A percentile compares a stretch with the other conserved stretches of the same genome.
Evolutionary conservation across 2,329 filamentous ascomycete genomes (phyloP).

Genomic region (Zymoseptoria passerinii): DNA sequence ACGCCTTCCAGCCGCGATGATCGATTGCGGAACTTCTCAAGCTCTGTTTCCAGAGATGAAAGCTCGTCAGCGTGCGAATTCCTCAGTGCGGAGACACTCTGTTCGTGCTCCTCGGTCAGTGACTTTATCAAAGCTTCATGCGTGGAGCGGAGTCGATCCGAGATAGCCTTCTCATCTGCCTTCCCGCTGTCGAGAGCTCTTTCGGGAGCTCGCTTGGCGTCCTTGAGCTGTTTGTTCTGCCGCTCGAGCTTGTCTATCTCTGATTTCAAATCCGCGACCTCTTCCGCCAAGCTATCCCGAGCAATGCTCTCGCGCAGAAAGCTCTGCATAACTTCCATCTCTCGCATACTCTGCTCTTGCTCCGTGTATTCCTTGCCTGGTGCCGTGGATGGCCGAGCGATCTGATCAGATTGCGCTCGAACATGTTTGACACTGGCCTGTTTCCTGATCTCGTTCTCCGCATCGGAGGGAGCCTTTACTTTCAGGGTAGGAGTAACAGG

Average conservation of each 20-base stretch:
- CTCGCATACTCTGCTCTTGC: constrained; percentile 17
- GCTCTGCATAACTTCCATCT: constrained; percentile 24
- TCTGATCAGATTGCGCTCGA: constrained; percentile 18
- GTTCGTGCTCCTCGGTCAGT: constrained; percentile 14
- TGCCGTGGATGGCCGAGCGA: constrained; percentile 14
- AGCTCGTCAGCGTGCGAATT: constrained; percentile 18
- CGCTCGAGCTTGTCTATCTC: constrained; percentile 17
- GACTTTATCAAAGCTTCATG: constrained; percentile 5
- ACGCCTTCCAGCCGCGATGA: constrained; percentile 22
- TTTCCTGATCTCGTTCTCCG: constrained; percentile 17
- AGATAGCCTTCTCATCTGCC: constrained; percentile 1
- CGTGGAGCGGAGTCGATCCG: constrained; percentile 1
- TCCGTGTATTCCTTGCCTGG: constrained; percentile 12
- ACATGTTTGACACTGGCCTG: constrained; percentile 11
- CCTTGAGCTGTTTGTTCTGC: constrained; percentile 15
- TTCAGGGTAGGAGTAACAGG: constrained; percentile 12
- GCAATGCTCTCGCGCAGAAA: constrained; percentile 22
- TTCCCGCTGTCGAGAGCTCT: constrained; percentile 4
- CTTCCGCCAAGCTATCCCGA: constrained; percentile 18
- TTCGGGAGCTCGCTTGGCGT: constrained; percentile 7
- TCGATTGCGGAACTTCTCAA: constrained; percentile 19
- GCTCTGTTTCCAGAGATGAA: constrained; percentile 18
- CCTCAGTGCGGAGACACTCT: constrained; percentile 14
- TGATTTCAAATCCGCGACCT: constrained; percentile 20
- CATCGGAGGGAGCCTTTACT: constrained; percentile 19